Base-by-base conservation (phyloP, 345 rosid species). In the Erucastrum elatum region DNA sequence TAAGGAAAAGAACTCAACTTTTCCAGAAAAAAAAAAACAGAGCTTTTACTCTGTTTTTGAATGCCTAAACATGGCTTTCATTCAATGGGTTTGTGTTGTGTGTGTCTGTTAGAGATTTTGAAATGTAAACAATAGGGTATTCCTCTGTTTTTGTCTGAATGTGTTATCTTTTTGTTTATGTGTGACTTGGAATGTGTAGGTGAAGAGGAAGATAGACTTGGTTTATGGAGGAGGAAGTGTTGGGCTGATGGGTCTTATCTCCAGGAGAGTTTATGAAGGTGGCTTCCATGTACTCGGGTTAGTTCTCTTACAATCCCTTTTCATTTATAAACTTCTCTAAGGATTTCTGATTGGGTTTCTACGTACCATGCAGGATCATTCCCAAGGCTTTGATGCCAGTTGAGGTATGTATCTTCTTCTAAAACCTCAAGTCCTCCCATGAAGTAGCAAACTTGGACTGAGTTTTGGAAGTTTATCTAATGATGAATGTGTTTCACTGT, bases 161-260 rank as follows among this genome's bases (percentile, higher is more conserved):
- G 4, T 66, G 61, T 62, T 17, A 21, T 6, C 7, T 2, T 13
- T 72, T 5, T 71, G 44, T 33, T 37, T 37, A 35, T 8, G 37
- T 34, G 37, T 29, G 30, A 34, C 10, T 37, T 37, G 44, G 21
- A 30, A 6, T 66, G 64, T 81, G 60, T 85, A 94, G 96, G 97
- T 93, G 80, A 86, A 84, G 81, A 87, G 94, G 86, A 90, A 90
- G 87, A 90, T 90, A 59, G 91, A 92, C 66, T 82, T 94, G 86
- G 98, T 94, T 66, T 94, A 94, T 64, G 98, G 98, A 65, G 98
- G 98, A 71, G 98, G 98, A 78, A 92, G 98, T 84, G 87, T 93
- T 86, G 98, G 98, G 27, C 78, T 94, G 75, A 94, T 92, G 98
- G 98, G 98, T 81, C 80, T 93, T 85, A 88, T 95, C 61, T 91